phyloP scores from a whole-genome alignment of 164 flowering plant genomes.

The Aristolochia contorta region DNA sequence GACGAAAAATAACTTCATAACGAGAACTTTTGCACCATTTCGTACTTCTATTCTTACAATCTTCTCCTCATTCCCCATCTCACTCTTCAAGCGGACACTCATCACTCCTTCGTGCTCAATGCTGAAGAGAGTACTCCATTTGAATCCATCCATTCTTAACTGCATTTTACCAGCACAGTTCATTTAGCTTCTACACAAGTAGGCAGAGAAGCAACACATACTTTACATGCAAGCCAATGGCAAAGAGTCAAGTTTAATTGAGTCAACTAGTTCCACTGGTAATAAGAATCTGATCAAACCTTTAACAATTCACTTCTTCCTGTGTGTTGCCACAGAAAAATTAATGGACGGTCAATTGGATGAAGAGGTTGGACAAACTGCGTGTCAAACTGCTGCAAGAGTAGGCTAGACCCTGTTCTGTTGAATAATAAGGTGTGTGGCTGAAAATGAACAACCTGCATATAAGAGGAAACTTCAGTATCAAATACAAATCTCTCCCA shows the following conservation, averaged over 20 bases:
- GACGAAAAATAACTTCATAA: slow-evolving; percentile 86
- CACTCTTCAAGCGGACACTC: slow-evolving; percentile 51
- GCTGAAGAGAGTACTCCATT: slow-evolving; percentile 89
- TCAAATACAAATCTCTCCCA: no score
- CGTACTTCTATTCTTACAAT: slow-evolving; percentile 63
- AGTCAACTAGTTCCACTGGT: neutral
- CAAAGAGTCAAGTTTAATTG: neutral
- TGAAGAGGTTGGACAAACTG: slow-evolving; percentile 54
- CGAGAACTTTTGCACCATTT: slow-evolving; percentile 71
- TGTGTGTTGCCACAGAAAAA: slow-evolving; percentile 63
- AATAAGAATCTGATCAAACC: slow-evolving; percentile 29
- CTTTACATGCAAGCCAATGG: no score
- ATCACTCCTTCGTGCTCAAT: slow-evolving; percentile 68
- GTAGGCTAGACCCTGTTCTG: slow-evolving; percentile 57
- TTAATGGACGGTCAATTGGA: slow-evolving; percentile 76
- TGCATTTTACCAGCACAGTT: slow-evolving; percentile 12
- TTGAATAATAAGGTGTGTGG: slow-evolving; percentile 74
- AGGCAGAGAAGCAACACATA: neutral
- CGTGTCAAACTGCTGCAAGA: slow-evolving; percentile 72
- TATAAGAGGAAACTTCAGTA: slow-evolving; percentile 1
- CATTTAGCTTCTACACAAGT: neutral
- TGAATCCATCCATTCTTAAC: slow-evolving; percentile 70
- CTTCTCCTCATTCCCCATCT: slow-evolving; percentile 25
- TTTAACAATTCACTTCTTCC: slow-evolving; percentile 63
- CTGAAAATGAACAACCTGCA: slow-evolving; percentile 91